A percentile compares a stretch with the other conserved stretches of the same genome.
phyloP scores from a whole-genome alignment of 169 alveolate species.

The Blepharisma undulans region DNA sequence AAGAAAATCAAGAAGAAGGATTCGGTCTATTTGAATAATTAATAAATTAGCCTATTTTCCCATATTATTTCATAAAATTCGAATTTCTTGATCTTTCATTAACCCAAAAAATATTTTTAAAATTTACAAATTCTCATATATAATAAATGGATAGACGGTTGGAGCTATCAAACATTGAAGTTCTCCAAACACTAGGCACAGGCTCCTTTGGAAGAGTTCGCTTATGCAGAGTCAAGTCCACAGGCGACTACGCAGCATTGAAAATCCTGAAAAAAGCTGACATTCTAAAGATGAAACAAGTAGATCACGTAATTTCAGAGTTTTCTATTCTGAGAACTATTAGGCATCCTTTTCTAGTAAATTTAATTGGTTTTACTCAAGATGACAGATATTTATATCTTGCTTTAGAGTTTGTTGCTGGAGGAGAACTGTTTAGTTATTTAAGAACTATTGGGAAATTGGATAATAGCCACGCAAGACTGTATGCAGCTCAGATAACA shows the following conservation, averaged over 20 bases:
- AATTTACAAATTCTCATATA: not conserved
- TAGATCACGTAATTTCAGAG: slow-evolving; percentile 87
- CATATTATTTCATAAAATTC: too few relatives aligned
- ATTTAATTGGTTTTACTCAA: slow-evolving; percentile 72
- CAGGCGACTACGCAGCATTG: slow-evolving; percentile 75
- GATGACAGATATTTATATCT: slow-evolving; percentile 78
- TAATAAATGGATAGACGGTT: slow-evolving; percentile 23
- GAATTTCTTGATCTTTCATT: too few relatives aligned
- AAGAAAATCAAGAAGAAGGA: not conserved
- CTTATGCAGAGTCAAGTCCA: slow-evolving; percentile 77
- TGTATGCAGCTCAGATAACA: slow-evolving; percentile 41
- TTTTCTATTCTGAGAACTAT: slow-evolving; percentile 65
- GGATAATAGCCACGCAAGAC: slow-evolving; percentile 54
- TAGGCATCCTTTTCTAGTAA: slow-evolving; percentile 53
- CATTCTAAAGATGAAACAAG: slow-evolving; percentile 81
- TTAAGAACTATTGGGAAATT: slow-evolving; percentile 70
- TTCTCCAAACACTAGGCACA: slow-evolving; percentile 44
- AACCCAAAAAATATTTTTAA: too few relatives aligned
- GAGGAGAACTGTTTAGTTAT: slow-evolving; percentile 78
- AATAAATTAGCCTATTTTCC: not conserved
- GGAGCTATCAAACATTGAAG: slow-evolving; percentile 10
- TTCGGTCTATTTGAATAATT: not conserved
- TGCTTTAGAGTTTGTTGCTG: slow-evolving; percentile 72
- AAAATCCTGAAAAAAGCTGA: slow-evolving; percentile 85
- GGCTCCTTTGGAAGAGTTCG: slow-evolving; percentile 96